Evolutionary conservation across 2,329 filamentous ascomycete species (phyloP).

Genomic region (Bipolaris gigantea): DNA sequence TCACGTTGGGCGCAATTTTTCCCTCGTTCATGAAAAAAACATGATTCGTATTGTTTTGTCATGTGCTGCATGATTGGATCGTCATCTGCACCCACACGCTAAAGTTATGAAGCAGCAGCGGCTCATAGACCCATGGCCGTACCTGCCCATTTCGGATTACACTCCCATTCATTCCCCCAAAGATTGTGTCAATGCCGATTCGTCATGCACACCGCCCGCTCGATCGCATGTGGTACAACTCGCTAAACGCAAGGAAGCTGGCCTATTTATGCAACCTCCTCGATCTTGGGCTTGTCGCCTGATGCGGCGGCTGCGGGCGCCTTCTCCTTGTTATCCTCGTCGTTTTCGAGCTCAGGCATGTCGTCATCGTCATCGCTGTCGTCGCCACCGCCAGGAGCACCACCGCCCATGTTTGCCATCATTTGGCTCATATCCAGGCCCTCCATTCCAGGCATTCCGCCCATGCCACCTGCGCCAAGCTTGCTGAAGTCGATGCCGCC

Average conservation of each 20-base stretch:
- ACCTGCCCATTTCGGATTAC: constrained; percentile 5
- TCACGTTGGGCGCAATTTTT: no score
- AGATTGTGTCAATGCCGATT: constrained; percentile 9
- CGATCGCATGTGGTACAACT: constrained; percentile 11
- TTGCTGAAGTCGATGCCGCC: constrained; percentile 94
- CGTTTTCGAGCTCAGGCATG: constrained; percentile 71
- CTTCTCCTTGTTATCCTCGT: constrained; percentile 32
- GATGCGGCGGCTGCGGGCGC: constrained; percentile 30
- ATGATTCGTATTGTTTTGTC: constrained; percentile 17
- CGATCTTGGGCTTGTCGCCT: constrained; percentile 49
- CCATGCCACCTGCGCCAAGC: constrained; percentile 60
- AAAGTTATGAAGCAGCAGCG: constrained; percentile 1
- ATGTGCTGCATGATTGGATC: constrained; percentile 18
- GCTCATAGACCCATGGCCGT: constrained; percentile 3
- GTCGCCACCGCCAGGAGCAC: constrained; percentile 39
- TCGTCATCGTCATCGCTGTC: constrained; percentile 62
- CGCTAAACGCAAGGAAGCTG: constrained; percentile 16
- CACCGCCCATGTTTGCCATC: constrained; percentile 40
- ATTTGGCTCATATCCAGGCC: constrained; percentile 38
- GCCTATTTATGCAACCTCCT: constrained; percentile 46
- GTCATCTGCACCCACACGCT: constrained; percentile 17
- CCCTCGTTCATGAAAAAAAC: constrained; percentile 3
- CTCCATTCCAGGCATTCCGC: constrained; percentile 46
- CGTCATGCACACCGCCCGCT: constrained; percentile 9
- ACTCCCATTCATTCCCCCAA: constrained; percentile 4